Percentiles rank a stretch among this genome's conserved stretches.
These are phyloP conservation scores for Ilex aquifolium DNA, from an alignment of 257 asterid genomes.

Conservation along the genomic window DNA sequence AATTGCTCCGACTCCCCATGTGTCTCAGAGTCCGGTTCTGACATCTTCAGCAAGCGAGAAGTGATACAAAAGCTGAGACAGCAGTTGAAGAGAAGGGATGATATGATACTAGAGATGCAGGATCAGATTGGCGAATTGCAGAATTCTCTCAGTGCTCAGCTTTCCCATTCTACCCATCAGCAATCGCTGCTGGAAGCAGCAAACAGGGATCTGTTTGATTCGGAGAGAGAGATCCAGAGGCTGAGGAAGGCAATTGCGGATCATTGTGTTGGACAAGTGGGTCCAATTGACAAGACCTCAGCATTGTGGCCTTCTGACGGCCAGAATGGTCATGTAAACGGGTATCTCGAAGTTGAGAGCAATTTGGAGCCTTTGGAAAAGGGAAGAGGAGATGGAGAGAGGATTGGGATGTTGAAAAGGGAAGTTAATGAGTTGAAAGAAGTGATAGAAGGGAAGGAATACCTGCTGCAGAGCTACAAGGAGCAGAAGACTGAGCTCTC, in stretches of 20 bases:
- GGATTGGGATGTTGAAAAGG: background rate
- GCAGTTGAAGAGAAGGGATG: conserved; percentile 1
- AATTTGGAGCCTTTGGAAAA: background rate
- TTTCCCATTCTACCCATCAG: background rate
- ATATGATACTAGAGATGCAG: background rate
- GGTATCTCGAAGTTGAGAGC: background rate
- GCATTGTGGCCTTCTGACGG: background rate
- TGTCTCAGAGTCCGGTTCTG: background rate
- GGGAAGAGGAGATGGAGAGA: background rate
- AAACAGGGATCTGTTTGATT: conserved; percentile 1
- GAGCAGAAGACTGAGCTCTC: background rate
- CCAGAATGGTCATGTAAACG: background rate
- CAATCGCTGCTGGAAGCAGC: background rate
- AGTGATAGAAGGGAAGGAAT: background rate
- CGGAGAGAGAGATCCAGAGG: background rate
- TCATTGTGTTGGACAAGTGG: background rate
- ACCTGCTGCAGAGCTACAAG: conserved; percentile 1
- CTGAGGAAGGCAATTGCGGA: background rate
- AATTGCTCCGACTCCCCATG: background rate
- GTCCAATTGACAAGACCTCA: background rate
- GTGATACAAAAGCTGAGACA: background rate
- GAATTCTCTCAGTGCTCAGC: background rate
- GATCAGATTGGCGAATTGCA: background rate
- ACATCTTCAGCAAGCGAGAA: background rate
- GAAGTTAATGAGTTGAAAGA: background rate